Base-by-base conservation (phyloP, 2,329 filamentous ascomycete genomes). In the Pyrenophora seminiperda region DNA sequence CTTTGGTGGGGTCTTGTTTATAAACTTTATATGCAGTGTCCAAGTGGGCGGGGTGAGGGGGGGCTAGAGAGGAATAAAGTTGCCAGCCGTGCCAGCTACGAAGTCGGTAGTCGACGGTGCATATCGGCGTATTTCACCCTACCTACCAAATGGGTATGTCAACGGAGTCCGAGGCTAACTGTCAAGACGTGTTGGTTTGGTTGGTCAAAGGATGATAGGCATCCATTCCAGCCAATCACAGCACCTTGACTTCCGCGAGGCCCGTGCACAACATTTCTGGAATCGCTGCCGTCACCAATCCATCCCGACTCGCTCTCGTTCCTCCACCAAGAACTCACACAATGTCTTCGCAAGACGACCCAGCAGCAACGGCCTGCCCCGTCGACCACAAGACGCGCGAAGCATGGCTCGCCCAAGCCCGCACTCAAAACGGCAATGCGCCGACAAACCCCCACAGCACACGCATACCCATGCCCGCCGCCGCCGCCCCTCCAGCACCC, bases 321-420 rank as follows among this genome's bases (percentile, higher is more conserved):
- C 34, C 29, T 29, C 39, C 43, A 38, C 44, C 18, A 6, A 32
- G 17, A 15, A 29, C 22, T 41, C 37, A 54, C 36, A 56, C 54
- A 46, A 68, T 69, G 62, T 59, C 62, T 37, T 62, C 66, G 17
- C 42, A 62, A 42, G 63, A 73, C 45, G 73, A 76, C 7, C 53
- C 66, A 15, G 63, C 67, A 31, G 60, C 68, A 31, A 59, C 68
- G 58, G 66, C 71, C 50, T 97, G 94, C 67, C 94, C 94, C 4
- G 91, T 97, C 66, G 92, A 97, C 76, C 89, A 92, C 76, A 89
- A 90, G 66, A 88, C 91, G 43, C 88, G 94, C 65, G 88, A 91
- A 65, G 85, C 88, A 64, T 99, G 93, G 93, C 82, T 97, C 30
- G 79, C 82, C 49, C 85, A 90, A 68, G 85, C 87, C 32, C 83